A percentile compares a stretch with the other conserved stretches of the same genome.
Evolutionary conservation across 1,284 basidiomycete species (phyloP).

Genomic region (Heterobasidion occidentale): DNA sequence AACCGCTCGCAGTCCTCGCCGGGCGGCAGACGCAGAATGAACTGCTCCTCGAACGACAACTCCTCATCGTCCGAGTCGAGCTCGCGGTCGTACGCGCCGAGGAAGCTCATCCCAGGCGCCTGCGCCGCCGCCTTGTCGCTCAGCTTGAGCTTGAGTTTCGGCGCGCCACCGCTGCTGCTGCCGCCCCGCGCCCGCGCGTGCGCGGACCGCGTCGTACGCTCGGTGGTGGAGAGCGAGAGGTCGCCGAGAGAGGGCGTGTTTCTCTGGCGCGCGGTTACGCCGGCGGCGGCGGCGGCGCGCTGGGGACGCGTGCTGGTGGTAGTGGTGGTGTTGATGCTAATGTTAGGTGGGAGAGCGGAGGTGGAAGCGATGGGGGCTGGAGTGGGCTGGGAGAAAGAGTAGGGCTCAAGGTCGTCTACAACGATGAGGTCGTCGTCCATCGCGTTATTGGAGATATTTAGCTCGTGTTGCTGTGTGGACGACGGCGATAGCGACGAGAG

Average conservation of each 20-base stretch:
- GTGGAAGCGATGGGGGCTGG: background rate
- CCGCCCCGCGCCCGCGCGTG: conserved; percentile 26
- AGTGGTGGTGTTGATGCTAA: background rate
- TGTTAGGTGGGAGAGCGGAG: background rate
- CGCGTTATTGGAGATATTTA: background rate
- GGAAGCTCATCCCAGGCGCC: conserved; percentile 73
- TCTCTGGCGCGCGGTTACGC: conserved; percentile 3
- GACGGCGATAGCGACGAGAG: background rate
- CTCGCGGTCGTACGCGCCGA: conserved; percentile 89
- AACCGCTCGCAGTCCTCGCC: conserved; percentile 76
- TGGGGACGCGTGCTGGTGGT: conserved; percentile 10
- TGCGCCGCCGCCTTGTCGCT: conserved; percentile 72
- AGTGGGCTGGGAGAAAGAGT: conserved; percentile 15
- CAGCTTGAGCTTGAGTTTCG: conserved; percentile 78
- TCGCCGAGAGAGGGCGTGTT: conserved; percentile 10
- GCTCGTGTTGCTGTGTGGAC: background rate
- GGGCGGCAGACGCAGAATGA: conserved; percentile 86
- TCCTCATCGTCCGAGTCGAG: conserved; percentile 94
- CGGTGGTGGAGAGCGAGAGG: conserved; percentile 14
- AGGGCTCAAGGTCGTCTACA: conserved; percentile 46
- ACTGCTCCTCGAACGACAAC: conserved; percentile 95
- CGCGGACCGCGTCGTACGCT: conserved; percentile 29
- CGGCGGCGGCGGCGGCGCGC: conserved; percentile 7
- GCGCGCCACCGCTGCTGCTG: conserved; percentile 29
- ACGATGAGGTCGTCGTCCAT: conserved; percentile 62